Percentiles rank a stretch among this genome's conserved stretches.
Evolutionary conservation across 1,284 basidiomycete genomes (phyloP).

Genomic region (Anthracocystis setariae): DNA sequence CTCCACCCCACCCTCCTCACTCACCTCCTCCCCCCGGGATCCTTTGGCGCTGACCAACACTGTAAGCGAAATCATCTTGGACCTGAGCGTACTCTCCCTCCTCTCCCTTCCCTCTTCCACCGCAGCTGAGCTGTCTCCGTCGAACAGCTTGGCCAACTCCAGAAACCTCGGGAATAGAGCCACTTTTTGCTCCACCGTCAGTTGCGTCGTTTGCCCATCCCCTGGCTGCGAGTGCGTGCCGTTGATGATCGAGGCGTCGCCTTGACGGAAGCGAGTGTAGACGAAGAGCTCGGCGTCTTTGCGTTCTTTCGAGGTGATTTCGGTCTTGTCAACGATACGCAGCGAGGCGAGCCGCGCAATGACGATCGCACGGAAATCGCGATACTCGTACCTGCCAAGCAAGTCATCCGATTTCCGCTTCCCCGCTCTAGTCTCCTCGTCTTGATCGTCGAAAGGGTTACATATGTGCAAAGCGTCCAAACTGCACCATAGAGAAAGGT

Average conservation of each 20-base stretch:
- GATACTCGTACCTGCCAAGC: conserved; percentile 57
- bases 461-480: conserved; percentile 21
- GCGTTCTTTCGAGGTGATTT: conserved; percentile 80
- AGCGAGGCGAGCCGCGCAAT: conserved; percentile 80
- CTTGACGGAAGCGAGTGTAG: conserved; percentile 20
- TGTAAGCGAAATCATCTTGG: conserved; percentile 31
- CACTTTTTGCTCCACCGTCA: conserved; percentile 10
- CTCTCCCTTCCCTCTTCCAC: background rate
- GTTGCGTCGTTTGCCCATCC: background rate
- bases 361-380: conserved; percentile 74
- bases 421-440: background rate
- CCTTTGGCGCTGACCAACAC: conserved; percentile 6
- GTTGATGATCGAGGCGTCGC: conserved; percentile 29
- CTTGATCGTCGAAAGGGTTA: conserved; percentile 8
- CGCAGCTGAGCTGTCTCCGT: conserved; percentile 2
- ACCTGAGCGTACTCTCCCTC: conserved; percentile 20
- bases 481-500: conserved; percentile 77
- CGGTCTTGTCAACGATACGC: conserved; percentile 74
- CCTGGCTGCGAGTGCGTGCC: conserved; percentile 1
- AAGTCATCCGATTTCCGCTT: background rate
- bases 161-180: conserved; percentile 22
- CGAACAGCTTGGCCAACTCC: conserved; percentile 29
- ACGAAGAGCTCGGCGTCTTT: conserved; percentile 82
- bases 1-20: background rate
- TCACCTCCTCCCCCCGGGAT: background rate